These are phyloP conservation scores for Cornus controversa DNA, from an alignment of 148 eudicot species.

Conservation along the genomic window DNA sequence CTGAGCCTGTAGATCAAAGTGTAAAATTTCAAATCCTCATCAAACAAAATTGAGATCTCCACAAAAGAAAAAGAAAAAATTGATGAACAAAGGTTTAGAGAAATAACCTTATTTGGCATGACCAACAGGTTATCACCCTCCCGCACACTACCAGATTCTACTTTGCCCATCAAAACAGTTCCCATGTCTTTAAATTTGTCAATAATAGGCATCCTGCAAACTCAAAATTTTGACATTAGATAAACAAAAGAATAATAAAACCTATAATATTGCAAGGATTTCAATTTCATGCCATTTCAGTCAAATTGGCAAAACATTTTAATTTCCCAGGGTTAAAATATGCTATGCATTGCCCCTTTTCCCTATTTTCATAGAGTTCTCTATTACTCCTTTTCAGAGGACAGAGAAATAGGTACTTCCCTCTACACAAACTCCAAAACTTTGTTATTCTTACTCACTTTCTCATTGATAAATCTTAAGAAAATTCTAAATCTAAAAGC, in stretches of 20 bases:
- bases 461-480: no score
- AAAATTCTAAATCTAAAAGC: no score
- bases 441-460: no score
- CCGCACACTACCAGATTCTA: constrained; percentile 77
- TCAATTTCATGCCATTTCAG: no score
- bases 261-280: background rate
- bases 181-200: constrained; percentile 93
- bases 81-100: background rate
- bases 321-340: no score
- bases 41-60: background rate
- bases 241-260: background rate
- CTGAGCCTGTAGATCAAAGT: constrained; percentile 49
- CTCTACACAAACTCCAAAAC: no score
- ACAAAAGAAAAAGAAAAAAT: background rate
- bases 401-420: no score
- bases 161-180: constrained; percentile 92
- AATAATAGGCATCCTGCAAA: constrained; percentile 69
- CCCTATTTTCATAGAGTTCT: no score
- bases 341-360: no score
- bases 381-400: no score
- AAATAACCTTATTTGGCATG: constrained; percentile 88
- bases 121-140: constrained; percentile 72
- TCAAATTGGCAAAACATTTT: no score
- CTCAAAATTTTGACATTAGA: background rate
- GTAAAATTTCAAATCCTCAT: background rate